Evolutionary conservation across 331 rosid genomes (phyloP).

Genomic region (Prunus yedoensis): DNA sequence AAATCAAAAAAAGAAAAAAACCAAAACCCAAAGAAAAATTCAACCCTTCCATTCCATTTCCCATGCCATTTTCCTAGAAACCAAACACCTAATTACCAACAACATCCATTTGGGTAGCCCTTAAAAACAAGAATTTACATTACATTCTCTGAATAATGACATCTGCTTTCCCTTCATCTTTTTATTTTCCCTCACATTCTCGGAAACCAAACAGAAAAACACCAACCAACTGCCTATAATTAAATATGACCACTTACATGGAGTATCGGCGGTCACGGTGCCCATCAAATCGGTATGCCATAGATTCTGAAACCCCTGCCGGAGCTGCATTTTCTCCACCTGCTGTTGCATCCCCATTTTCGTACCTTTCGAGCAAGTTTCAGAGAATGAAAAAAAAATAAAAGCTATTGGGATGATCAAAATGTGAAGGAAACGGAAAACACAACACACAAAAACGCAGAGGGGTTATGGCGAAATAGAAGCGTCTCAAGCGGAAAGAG

Average conservation of each 20-base stretch:
- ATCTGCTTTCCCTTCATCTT: background rate
- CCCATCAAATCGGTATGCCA: conserved; percentile 14
- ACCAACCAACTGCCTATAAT: background rate
- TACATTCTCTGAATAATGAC: too few species aligned
- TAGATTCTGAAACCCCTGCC: background rate
- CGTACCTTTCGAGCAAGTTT: background rate
- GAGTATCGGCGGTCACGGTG: background rate
- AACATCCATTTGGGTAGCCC: background rate
- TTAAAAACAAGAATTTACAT: background rate
- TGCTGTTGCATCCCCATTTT: background rate
- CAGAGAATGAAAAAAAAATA: background rate
- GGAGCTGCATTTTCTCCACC: conserved; percentile 1
- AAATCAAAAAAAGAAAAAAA: background rate
- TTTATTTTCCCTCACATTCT: background rate
- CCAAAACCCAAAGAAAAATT: background rate
- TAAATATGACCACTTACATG: background rate
- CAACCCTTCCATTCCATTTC: background rate
- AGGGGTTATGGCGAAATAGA: background rate
- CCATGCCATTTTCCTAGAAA: background rate
- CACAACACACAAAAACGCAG: background rate
- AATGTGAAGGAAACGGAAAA: background rate
- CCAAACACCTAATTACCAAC: background rate
- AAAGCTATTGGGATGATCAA: background rate
- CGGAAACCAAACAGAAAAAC: background rate
- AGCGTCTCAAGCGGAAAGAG: background rate